These are phyloP conservation scores for Lichtheimia ramosa DNA, from an alignment of 371 early-diverging fungal species.

Conservation along the genomic window DNA sequence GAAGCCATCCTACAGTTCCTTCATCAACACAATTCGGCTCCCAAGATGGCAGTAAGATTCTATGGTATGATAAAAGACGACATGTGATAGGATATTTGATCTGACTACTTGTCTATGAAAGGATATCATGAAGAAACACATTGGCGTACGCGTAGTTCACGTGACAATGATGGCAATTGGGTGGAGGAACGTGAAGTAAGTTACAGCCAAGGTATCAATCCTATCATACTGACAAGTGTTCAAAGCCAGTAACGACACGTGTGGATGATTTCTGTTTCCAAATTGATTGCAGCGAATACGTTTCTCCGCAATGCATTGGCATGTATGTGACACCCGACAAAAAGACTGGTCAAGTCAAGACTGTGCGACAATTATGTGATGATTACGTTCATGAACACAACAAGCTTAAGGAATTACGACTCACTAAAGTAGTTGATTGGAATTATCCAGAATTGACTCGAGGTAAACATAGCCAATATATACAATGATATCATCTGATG, in stretches of 20 bases:
- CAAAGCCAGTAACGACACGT: slow-evolving; percentile 4
- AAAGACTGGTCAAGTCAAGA: slow-evolving; percentile 27
- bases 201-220: no score
- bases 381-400: slow-evolving; percentile 36
- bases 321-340: slow-evolving; percentile 31
- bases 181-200: slow-evolving; percentile 20
- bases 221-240: no score
- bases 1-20: slow-evolving; percentile 47
- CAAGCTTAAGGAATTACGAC: slow-evolving; percentile 36
- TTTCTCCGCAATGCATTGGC: slow-evolving; percentile 27
- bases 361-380: slow-evolving; percentile 39
- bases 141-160: slow-evolving; percentile 24
- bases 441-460: slow-evolving; percentile 35
- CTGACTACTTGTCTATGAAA: slow-evolving; percentile 4
- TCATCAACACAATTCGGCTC: slow-evolving; percentile 39
- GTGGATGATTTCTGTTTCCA: slow-evolving; percentile 31
- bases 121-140: slow-evolving; percentile 47
- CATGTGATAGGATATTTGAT: no score
- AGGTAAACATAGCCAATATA: slow-evolving; percentile 13
- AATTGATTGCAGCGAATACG: slow-evolving; percentile 28
- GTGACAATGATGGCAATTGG: slow-evolving; percentile 37
- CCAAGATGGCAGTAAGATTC: slow-evolving; percentile 34
- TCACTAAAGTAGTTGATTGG: slow-evolving; percentile 44
- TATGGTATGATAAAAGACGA: slow-evolving; percentile 24
- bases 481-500: background rate